A percentile compares a stretch with the other conserved stretches of the same genome.
phyloP scores from a whole-genome alignment of 768 basidiomycete species.

The Pleurotus tuoliensis region DNA sequence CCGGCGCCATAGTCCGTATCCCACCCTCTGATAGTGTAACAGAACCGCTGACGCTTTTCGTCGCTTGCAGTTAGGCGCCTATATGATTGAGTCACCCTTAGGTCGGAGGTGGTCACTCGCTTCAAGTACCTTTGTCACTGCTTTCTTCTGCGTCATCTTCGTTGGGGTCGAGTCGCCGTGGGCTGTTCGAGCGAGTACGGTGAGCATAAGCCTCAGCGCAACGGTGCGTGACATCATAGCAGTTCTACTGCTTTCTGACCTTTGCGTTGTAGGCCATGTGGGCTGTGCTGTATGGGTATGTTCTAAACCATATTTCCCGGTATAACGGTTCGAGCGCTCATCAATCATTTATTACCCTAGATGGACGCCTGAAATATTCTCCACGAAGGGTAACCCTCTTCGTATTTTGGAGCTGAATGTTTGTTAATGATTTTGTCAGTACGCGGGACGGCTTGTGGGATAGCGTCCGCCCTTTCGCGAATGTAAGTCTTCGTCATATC shows the following conservation, averaged over 20 bases:
- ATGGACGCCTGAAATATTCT: slow-evolving; percentile 88
- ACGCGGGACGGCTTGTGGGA: slow-evolving; percentile 84
- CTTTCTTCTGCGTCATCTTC: slow-evolving; percentile 70
- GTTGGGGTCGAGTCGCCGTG: slow-evolving; percentile 51
- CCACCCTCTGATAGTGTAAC: not conserved
- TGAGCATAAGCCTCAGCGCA: slow-evolving; percentile 74
- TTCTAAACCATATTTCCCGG: not conserved
- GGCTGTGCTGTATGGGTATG: slow-evolving; percentile 75
- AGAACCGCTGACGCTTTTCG: no score
- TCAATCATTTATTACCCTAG: slow-evolving; percentile 15
- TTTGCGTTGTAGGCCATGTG: slow-evolving; percentile 61
- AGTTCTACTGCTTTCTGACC: not conserved
- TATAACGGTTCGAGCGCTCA: slow-evolving; percentile 1
- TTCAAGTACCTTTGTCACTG: slow-evolving; percentile 71
- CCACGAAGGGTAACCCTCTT: slow-evolving; percentile 56
- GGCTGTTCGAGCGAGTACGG: slow-evolving; percentile 63
- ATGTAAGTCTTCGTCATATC: slow-evolving; percentile 46
- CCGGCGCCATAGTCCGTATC: slow-evolving; percentile 70
- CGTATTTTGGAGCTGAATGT: not conserved
- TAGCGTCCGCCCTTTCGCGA: slow-evolving; percentile 81
- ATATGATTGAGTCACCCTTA: slow-evolving; percentile 64
- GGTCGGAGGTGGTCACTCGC: slow-evolving; percentile 74
- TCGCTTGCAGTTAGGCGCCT: slow-evolving; percentile 70
- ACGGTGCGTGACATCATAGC: slow-evolving; percentile 41
- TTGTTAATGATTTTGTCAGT: slow-evolving; percentile 33